Evolutionary conservation across 371 early-diverging fungal genomes (phyloP).

Genomic region (Umbelopsis sp.): DNA sequence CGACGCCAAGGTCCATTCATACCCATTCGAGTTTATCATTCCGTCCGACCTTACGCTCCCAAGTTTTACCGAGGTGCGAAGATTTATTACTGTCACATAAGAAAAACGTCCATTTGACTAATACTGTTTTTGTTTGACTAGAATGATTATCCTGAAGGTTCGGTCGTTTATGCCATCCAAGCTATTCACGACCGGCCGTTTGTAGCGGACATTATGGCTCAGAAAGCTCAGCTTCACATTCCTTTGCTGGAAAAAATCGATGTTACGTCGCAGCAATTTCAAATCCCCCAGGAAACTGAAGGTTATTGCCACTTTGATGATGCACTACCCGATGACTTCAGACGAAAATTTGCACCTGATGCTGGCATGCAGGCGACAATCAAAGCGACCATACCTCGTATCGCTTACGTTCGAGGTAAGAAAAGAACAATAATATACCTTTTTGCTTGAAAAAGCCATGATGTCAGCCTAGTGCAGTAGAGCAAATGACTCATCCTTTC

Average conservation of each 20-base stretch:
- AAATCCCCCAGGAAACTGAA: conserved; percentile 30
- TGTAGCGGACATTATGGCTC: conserved; percentile 44
- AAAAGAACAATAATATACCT: neutral
- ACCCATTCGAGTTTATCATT: conserved; percentile 50
- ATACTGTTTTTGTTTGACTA: neutral
- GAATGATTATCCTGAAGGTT: conserved; percentile 14
- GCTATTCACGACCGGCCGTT: conserved; percentile 49
- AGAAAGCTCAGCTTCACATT: conserved; percentile 39
- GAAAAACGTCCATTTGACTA: neutral
- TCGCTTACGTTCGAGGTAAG: conserved; percentile 16
- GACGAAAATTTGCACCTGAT: neutral
- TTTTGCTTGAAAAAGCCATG: neutral
- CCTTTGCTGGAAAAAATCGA: conserved; percentile 47
- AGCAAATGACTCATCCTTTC: neutral
- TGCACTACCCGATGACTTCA: neutral
- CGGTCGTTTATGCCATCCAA: conserved; percentile 37
- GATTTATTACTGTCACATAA: neutral
- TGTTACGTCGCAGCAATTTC: conserved; percentile 32
- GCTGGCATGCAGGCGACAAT: conserved; percentile 5
- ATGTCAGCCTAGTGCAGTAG: neutral
- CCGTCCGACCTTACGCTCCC: conserved; percentile 43
- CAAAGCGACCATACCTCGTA: conserved; percentile 9
- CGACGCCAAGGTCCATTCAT: conserved; percentile 39
- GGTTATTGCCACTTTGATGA: neutral
- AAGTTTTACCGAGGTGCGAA: conserved; percentile 48